These are phyloP conservation scores for Atkinsonella hypoxylon DNA, from an alignment of 2,329 filamentous ascomycete species.

Conservation along the genomic window DNA sequence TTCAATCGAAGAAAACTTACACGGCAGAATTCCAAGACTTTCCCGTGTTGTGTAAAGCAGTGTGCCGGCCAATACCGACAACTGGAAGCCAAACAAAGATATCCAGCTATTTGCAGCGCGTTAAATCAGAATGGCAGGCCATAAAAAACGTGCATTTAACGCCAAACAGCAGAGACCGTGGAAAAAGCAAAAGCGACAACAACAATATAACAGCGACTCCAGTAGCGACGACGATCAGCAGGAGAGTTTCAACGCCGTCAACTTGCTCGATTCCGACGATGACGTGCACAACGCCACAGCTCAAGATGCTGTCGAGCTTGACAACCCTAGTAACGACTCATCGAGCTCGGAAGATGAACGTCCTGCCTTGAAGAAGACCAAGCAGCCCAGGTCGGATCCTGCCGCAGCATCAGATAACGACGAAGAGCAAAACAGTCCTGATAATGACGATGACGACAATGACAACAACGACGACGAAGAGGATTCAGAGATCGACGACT, in stretches of 20 bases:
- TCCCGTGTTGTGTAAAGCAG: not conserved
- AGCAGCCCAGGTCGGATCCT: constrained; percentile 9
- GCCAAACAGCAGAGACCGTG: constrained; percentile 26
- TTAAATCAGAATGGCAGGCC: constrained; percentile 19
- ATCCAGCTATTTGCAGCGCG: constrained; percentile 4
- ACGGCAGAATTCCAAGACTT: constrained; percentile 11
- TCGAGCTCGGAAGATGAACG: constrained; percentile 26
- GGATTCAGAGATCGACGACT: constrained; percentile 21
- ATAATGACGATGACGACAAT: constrained; percentile 20
- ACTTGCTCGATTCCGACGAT: constrained; percentile 45
- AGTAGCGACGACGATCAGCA: constrained; percentile 25
- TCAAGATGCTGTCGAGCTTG: constrained; percentile 30
- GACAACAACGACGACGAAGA: constrained; percentile 29
- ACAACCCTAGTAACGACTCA: constrained; percentile 6
- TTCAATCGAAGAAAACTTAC: constrained; percentile 7
- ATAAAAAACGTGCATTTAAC: constrained; percentile 22
- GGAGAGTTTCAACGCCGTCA: constrained; percentile 36
- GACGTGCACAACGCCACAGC: constrained; percentile 41
- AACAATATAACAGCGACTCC: constrained; percentile 40
- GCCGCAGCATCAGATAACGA: constrained; percentile 13
- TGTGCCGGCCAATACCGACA: not conserved
- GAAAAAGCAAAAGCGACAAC: constrained; percentile 41
- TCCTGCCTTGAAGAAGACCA: constrained; percentile 9
- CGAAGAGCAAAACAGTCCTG: constrained; percentile 14
- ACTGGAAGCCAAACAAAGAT: not conserved